Evolutionary conservation across 495 filamentous ascomycete genomes (phyloP).

Genomic region (Tuber brumale): DNA sequence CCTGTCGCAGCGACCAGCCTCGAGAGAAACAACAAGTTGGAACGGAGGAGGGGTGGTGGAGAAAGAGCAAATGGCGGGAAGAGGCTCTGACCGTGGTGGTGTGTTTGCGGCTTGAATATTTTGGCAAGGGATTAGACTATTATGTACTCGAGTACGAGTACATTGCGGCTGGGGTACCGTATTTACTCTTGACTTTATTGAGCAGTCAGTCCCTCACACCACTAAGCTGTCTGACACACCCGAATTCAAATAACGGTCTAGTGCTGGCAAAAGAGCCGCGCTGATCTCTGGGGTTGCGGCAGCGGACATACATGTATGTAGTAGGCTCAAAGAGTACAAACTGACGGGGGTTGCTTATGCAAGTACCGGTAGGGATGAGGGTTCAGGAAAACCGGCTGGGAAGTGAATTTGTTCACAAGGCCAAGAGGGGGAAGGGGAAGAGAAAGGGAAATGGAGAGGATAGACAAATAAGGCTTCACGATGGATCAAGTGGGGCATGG

Average conservation of each 20-base stretch:
- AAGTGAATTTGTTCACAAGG: conserved; percentile 7
- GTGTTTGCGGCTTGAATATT: conserved; percentile 38
- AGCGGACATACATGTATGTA: conserved; percentile 29
- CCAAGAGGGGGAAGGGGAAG: not conserved
- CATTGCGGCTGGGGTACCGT: conserved; percentile 23
- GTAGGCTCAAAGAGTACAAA: conserved; percentile 36
- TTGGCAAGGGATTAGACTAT: conserved; percentile 20
- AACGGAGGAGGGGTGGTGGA: not conserved
- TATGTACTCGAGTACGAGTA: not conserved
- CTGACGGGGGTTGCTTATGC: conserved; percentile 32
- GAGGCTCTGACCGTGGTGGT: conserved; percentile 21
- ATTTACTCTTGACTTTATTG: conserved; percentile 27
- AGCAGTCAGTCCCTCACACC: conserved; percentile 8
- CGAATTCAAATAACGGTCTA: conserved; percentile 16
- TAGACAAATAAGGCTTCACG: conserved; percentile 7
- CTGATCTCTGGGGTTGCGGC: conserved; percentile 16
- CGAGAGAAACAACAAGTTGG: not conserved
- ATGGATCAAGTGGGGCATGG: conserved; percentile 1
- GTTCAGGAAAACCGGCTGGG: conserved; percentile 11
- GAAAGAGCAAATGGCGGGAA: conserved; percentile 14
- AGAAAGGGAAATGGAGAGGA: conserved; percentile 1
- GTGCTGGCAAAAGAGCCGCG: conserved; percentile 38
- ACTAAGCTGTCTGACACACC: conserved; percentile 34
- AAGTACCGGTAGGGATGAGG: conserved; percentile 28
- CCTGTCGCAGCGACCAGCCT: not conserved